phyloP scores from a whole-genome alignment of 2,329 filamentous ascomycete species.

The Pyrenophora teres region DNA sequence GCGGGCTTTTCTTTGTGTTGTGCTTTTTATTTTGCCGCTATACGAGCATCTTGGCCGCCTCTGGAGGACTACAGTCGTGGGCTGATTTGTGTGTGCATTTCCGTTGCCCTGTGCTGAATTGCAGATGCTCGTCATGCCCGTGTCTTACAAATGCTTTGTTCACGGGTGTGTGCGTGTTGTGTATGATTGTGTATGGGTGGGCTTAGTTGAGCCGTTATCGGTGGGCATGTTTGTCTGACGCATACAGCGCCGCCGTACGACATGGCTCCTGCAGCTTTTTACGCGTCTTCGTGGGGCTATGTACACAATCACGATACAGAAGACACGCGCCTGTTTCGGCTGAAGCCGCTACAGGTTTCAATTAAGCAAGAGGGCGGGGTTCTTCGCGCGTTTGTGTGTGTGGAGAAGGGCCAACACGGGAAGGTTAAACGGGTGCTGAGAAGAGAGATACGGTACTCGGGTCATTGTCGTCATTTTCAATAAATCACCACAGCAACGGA shows the following conservation, averaged over 20 bases:
- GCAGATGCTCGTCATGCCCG: not conserved
- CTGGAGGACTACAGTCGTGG: too few relatives aligned
- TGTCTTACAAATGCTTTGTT: too few relatives aligned
- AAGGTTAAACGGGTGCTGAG: conserved; percentile 9
- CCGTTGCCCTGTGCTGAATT: not conserved
- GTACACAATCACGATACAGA: conserved; percentile 8
- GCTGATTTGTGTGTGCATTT: too few relatives aligned
- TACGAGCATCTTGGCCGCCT: too few relatives aligned
- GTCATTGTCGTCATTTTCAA: too few relatives aligned
- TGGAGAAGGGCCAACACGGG: not conserved
- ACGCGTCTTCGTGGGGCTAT: conserved; percentile 1
- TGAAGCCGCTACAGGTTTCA: conserved; percentile 15
- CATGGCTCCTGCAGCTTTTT: not conserved
- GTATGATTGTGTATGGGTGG: not conserved
- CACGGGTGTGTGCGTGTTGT: too few relatives aligned
- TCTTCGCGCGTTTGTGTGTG: not conserved
- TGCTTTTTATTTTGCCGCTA: too few relatives aligned
- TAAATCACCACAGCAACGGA: too few relatives aligned
- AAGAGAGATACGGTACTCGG: too few relatives aligned
- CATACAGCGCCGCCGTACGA: not conserved
- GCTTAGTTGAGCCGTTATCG: not conserved
- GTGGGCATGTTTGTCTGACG: conserved; percentile 6
- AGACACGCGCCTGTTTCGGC: conserved; percentile 14
- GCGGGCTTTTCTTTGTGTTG: too few relatives aligned
- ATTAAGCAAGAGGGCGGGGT: conserved; percentile 7